Evolutionary conservation across 192 early-diverging fungal species (phyloP).

Genomic region (Backusella morwellensis): DNA sequence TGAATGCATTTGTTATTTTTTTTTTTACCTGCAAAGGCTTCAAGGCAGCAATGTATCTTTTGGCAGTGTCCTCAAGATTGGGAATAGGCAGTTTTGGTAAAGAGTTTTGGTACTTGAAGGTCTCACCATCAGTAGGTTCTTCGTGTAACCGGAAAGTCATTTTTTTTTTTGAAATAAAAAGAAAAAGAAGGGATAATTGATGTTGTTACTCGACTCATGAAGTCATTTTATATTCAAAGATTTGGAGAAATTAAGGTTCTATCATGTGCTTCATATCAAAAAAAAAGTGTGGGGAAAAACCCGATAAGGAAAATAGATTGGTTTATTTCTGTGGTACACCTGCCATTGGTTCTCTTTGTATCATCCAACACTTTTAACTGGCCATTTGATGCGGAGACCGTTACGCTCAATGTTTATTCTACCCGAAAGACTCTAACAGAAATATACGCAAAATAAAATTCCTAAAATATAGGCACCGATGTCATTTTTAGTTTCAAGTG

Average conservation of each 20-base stretch:
- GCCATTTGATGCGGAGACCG: not conserved
- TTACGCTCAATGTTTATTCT: not conserved
- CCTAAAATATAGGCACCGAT: not conserved
- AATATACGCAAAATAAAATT: not conserved
- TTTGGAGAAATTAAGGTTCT: not conserved
- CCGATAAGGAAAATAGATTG: not conserved
- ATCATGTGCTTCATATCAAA: slow-evolving; percentile 1
- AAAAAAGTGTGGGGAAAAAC: slow-evolving; percentile 20
- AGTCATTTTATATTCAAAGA: not conserved
- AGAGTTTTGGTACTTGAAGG: slow-evolving; percentile 59
- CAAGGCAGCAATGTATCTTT: slow-evolving; percentile 46
- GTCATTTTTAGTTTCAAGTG: not conserved
- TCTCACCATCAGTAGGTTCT: slow-evolving; percentile 28
- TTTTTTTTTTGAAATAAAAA: not conserved
- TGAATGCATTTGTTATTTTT: slow-evolving; percentile 36
- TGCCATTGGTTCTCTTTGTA: slow-evolving; percentile 2
- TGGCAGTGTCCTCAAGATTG: slow-evolving; percentile 45
- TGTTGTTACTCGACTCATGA: not conserved
- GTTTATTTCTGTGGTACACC: not conserved
- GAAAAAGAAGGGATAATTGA: not conserved
- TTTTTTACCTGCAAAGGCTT: slow-evolving; percentile 56
- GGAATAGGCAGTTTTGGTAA: slow-evolving; percentile 62
- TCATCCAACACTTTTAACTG: not conserved
- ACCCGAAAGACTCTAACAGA: not conserved
- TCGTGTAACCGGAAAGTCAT: not conserved